Base-by-base conservation (phyloP, 163 green algal species). In the Scenedesmus sp. region DNA sequence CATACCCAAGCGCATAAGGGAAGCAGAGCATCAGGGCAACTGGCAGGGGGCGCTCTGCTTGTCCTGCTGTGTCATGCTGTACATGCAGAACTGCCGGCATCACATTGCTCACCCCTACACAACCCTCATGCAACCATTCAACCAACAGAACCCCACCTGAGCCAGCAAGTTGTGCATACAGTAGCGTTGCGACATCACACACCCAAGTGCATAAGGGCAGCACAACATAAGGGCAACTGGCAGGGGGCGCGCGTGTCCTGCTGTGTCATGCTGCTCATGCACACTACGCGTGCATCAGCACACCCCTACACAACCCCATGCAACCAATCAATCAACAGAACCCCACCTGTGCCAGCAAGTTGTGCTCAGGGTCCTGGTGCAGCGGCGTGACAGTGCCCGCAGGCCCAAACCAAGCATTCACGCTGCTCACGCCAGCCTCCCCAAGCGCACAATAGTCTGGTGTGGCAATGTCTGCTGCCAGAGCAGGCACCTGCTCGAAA, bases 321-420 rank as follows among this genome's bases (percentile, higher is more conserved):
- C 34, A 46, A 46, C 34, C 34, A 26, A 26, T 26, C 26, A 46
- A 46, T 46, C 34, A 46, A 46, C 34, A 46, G 34, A 6, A 1
- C 23, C 91, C 20, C 82, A 98, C 97, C 93, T 99, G 97, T 18
- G 94, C 96, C 60, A 99, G 95, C 66, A 99, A 94, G 95, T 99
- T 99, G 88, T 98, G 95, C 76, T 97, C 92, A 0, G 98, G 97
- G 93, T 99, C 98, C 15, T 96, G 94, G 94, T 99, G 98, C 90
- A 99, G 91, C 0, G 98, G 98, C 4, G 98, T 99, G 56, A 99
- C 96, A 54, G 98, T 99, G 55, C 95, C 97, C 4, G 94, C 88
- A 13, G 98, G 98, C 1, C 98, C 98, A 66, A 99, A 96, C 98
- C 98, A 99, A 5, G 98, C 98, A 91, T 99, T 99, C n/a, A 91